A percentile compares a stretch with the other conserved stretches of the same genome.
Evolutionary conservation across 1,284 basidiomycete species (phyloP).

Genomic region (Puccinia brachypodii): DNA sequence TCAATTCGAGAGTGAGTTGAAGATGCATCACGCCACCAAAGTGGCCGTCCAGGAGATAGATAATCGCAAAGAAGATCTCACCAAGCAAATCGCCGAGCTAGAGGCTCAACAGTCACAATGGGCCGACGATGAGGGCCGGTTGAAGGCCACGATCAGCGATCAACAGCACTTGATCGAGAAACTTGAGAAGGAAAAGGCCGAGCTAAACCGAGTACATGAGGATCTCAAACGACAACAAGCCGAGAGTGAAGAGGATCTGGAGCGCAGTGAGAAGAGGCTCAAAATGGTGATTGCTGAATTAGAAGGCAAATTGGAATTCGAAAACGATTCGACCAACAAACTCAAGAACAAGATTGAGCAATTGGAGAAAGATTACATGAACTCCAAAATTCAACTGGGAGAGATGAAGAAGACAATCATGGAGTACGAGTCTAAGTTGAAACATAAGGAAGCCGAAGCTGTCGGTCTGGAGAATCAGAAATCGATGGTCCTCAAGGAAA

Average conservation of each 20-base stretch:
- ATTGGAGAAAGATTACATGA: conserved; percentile 50
- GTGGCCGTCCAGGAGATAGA: conserved; percentile 57
- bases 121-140: conserved; percentile 44
- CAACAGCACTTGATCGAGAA: conserved; percentile 49
- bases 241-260: conserved; percentile 77
- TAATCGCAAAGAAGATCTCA: conserved; percentile 49
- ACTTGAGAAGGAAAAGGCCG: conserved; percentile 50
- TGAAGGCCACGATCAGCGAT: conserved; percentile 48
- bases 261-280: conserved; percentile 73
- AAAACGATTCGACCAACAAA: conserved; percentile 63
- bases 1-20: conserved; percentile 76
- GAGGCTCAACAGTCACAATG: conserved; percentile 49
- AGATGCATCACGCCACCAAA: conserved; percentile 58
- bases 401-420: conserved; percentile 74
- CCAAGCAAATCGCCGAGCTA: conserved; percentile 50
- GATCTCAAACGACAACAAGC: conserved; percentile 71
- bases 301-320: conserved; percentile 69
- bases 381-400: conserved; percentile 73
- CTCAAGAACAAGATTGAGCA: conserved; percentile 41
- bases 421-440: conserved; percentile 75
- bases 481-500: conserved; percentile 60
- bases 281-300: conserved; percentile 70
- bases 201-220: conserved; percentile 61
- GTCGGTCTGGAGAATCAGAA: conserved; percentile 66
- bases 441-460: conserved; percentile 75